Conservation (phyloP, 2,329 filamentous ascomycete genomes). For the Aspergillus costaricaensis region DNA sequence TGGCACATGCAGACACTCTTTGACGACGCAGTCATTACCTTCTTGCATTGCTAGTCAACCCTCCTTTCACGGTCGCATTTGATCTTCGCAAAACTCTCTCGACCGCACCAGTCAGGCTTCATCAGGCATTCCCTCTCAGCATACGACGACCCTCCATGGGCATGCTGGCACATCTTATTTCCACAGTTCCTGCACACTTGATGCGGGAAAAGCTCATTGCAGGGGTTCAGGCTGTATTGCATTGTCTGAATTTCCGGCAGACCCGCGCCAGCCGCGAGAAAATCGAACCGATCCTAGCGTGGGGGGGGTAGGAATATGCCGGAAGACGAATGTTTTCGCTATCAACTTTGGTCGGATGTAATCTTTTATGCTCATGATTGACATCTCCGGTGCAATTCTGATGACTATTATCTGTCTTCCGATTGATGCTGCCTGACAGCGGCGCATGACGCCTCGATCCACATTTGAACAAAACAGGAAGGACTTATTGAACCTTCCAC, state of each 20-base stretch:
- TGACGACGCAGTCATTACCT: neutral
- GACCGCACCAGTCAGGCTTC: neutral
- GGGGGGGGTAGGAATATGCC: neutral
- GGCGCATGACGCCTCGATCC: neutral
- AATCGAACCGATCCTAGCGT: neutral
- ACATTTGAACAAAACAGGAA: neutral
- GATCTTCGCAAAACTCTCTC: neutral
- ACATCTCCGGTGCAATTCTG: neutral
- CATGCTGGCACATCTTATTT: neutral
- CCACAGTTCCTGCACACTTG: neutral
- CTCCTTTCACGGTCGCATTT: neutral
- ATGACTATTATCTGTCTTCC: neutral
- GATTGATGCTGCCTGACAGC: neutral
- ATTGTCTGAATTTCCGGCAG: neutral
- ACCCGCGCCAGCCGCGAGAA: slow-evolving; percentile 23
- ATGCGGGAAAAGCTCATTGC: neutral
- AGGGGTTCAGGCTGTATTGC: neutral
- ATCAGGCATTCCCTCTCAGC: neutral
- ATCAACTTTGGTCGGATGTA: neutral
- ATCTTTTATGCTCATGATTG: neutral
- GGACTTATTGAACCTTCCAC: neutral
- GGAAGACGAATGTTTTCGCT: neutral
- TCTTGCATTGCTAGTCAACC: neutral
- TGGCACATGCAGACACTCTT: neutral
- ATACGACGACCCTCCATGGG: neutral